These are phyloP conservation scores for Penicillium salamii DNA, from an alignment of 495 filamentous ascomycete genomes.

Conservation along the genomic window DNA sequence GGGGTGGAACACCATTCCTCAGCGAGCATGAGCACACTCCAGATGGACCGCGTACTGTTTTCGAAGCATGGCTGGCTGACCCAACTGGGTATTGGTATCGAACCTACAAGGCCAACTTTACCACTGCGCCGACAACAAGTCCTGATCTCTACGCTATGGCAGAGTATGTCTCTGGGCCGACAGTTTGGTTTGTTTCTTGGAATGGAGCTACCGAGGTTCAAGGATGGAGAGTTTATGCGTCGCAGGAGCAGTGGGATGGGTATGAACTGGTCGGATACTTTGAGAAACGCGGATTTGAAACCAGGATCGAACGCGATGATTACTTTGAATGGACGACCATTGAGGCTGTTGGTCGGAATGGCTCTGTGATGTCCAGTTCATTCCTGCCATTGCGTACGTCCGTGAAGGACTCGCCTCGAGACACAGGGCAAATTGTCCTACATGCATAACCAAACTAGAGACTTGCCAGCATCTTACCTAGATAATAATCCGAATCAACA, in stretches of 20 bases:
- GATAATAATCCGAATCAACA: too few species aligned
- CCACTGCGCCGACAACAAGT: neutral
- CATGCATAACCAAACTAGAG: neutral
- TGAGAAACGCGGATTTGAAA: neutral
- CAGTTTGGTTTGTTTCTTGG: neutral
- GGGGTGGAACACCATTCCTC: neutral
- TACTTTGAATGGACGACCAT: slow-evolving; percentile 1
- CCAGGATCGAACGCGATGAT: neutral
- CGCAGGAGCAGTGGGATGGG: neutral
- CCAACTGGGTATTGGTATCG: slow-evolving; percentile 1
- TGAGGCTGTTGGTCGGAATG: neutral
- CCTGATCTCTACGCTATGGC: neutral
- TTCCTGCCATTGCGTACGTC: neutral
- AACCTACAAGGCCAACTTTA: neutral
- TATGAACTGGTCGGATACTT: slow-evolving; percentile 1
- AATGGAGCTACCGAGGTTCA: slow-evolving; percentile 1
- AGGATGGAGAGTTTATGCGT: slow-evolving; percentile 1
- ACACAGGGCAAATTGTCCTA: neutral
- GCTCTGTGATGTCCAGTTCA: neutral
- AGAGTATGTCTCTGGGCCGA: neutral
- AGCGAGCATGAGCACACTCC: slow-evolving; percentile 2
- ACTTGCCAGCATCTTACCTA: neutral
- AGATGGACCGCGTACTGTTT: neutral
- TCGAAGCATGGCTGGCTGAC: neutral
- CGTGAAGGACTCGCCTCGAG: neutral